Evolutionary conservation across 2,329 filamentous ascomycete genomes (phyloP), one percentile per base, ranked within the genome.

Genomic region (Hypoxylon sp.): DNA sequence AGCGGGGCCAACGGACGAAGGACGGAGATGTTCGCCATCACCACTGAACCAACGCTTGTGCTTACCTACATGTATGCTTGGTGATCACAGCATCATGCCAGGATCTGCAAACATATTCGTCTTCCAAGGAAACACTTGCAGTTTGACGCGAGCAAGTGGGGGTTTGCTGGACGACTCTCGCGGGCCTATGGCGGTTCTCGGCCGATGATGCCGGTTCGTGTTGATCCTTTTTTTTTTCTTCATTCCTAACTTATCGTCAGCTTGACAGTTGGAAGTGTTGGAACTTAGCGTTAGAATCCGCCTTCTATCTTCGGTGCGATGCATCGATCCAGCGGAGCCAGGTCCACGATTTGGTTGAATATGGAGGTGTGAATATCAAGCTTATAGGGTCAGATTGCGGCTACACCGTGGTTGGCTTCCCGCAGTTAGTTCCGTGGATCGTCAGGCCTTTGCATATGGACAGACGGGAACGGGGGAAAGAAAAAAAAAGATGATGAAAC

Each of bases 91-190:
- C 60, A 67, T 67, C 64, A 67, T 52, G 52, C 55, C 51, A 64
- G 64, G 64, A 67, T 67, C 64, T 64, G 55, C 64, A 61, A 45
- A 56, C 36, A n/a, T 52, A 45, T 46, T 56, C 9, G 30, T 65
- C 58, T 65, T 68, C 58, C 61, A 65, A 62, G 62, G 50, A 68
- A 62, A 54, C 33, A 62, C 61, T 57, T 49, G 58, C 57, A 61
- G 53, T 42, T 52, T n/a, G 22, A 59, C 59, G 65, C 61, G 58
- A 49, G 49, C 45, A 65, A 62, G 65, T 64, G 65, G 65, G 59
- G 65, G 57, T 36, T 45, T n/a, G 2, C 20, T 64, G 24, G 28
- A 49, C 46, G 26, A 52, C 60, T 33, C 38, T 54, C 46, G 22
- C 59, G 33, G 45, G 50, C 62, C 45, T 49, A 54, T 53, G 58